A percentile compares a stretch with the other conserved stretches of the same genome.
Evolutionary conservation across 441 rosid species (phyloP).

Genomic region (Iberis amara): DNA sequence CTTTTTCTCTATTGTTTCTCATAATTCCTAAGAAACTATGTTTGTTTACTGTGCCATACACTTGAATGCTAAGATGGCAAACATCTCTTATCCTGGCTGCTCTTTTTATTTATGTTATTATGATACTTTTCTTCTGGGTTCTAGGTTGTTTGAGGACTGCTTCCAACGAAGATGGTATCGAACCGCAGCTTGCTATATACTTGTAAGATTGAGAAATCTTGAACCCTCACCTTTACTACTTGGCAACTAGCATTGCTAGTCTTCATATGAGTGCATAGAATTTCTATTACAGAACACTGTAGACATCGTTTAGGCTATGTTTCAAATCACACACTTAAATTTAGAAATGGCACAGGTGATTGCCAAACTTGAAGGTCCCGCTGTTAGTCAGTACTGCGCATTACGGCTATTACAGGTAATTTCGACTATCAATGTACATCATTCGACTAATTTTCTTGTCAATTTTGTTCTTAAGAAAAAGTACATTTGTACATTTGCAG

Average conservation of each 20-base stretch:
- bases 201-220: conserved; percentile 49
- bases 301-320: not conserved
- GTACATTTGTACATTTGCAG: conserved; percentile 44
- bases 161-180: conserved; percentile 98
- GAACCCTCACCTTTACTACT: conserved; percentile 17
- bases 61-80: conserved; percentile 9
- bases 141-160: conserved; percentile 94
- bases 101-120: conserved; percentile 17
- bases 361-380: conserved; percentile 97
- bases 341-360: conserved; percentile 55
- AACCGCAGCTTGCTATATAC: conserved; percentile 97
- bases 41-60: conserved; percentile 7
- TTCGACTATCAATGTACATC: conserved; percentile 11
- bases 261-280: too few relatives aligned
- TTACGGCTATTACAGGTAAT: conserved; percentile 85
- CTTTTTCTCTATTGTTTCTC: conserved; percentile 14
- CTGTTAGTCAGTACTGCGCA: conserved; percentile 96
- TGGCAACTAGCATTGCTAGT: too few relatives aligned
- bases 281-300: not conserved
- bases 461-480: conserved; percentile 25
- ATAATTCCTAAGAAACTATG: not conserved
- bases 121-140: conserved; percentile 24
- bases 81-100: conserved; percentile 7
- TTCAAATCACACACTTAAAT: conserved; percentile 9
- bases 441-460: conserved; percentile 19